These are phyloP conservation scores for Gyromitra esculenta DNA, from an alignment of 2,329 filamentous ascomycete genomes.

Conservation along the genomic window DNA sequence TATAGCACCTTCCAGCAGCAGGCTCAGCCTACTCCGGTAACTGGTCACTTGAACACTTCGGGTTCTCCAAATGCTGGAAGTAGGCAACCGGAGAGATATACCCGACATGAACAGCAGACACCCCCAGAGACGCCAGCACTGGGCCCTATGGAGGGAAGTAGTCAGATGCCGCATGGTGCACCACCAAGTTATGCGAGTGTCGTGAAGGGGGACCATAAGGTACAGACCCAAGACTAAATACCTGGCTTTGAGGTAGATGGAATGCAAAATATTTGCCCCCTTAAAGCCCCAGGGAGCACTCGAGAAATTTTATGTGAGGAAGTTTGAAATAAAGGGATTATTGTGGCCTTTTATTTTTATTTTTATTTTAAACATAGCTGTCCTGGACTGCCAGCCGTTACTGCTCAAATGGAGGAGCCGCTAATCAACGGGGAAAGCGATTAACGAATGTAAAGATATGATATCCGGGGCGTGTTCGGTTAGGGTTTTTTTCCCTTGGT, in stretches of 20 bases:
- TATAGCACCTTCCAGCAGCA: constrained; percentile 47
- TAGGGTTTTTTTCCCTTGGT: constrained; percentile 7
- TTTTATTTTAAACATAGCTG: constrained; percentile 3
- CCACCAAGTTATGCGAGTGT: constrained; percentile 92
- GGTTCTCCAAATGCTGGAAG: constrained; percentile 45
- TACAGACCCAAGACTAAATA: constrained; percentile 73
- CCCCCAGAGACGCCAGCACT: constrained; percentile 60
- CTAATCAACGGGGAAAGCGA: constrained; percentile 35
- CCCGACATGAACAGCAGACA: constrained; percentile 57
- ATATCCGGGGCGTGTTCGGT: constrained; percentile 28
- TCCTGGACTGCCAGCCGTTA: background rate
- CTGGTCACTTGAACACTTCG: constrained; percentile 57
- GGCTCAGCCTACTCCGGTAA: constrained; percentile 56
- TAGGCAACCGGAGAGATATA: constrained; percentile 54
- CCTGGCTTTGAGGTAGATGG: constrained; percentile 3
- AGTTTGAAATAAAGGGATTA: background rate
- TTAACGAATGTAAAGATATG: constrained; percentile 37
- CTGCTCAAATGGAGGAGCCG: background rate
- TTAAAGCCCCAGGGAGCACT: background rate
- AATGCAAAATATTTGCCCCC: background rate
- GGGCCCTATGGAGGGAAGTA: constrained; percentile 60
- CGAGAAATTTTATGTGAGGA: background rate
- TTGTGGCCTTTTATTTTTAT: background rate
- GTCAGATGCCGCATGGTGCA: constrained; percentile 60
- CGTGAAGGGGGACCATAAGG: constrained; percentile 88